Base-by-base conservation (phyloP, 495 filamentous ascomycete genomes). In the Parachaetomium inaequale region DNA sequence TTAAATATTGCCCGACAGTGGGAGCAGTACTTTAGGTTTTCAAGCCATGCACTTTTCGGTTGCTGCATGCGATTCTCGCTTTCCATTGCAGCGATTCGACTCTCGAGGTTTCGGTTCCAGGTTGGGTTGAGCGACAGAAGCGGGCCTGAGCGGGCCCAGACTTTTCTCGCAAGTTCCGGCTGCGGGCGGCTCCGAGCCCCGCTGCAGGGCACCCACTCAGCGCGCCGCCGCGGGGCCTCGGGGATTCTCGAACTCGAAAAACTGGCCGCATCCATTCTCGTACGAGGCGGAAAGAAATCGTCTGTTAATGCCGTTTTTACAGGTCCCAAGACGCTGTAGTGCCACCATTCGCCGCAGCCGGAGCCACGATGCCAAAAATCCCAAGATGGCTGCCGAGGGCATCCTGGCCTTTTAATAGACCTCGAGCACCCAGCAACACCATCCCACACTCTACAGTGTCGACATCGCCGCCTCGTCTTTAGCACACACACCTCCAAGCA, bases 251-350 rank as follows among this genome's bases (percentile, higher is more conserved):
- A 63, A 29, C 31, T 28, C 25, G 12, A 40, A 63, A n/a, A 42
- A 49, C 34, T 40, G 17, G 52, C 52, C 64, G 42, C 58, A 29
- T 46, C 55, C 21, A 34, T 45, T 62, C 69, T 71, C 69, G 69
- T 71, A 71, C 69, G 67, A 71, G 60, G 50, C 31, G 8, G 29
- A 25, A 64, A 52, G 42, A 61, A 67, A 71, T 69, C 59, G 67
- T 51, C 64, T 63, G 67, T 67, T 71, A 63, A 21, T 17, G 34
- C 21, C 51, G 23, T 45, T 32, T 34, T 51, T 15, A 26, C 59
- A 32, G 40, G 55, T 36, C 46, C 55, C 63, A 51, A 45, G 29
- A 31, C 56, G 42, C 54, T 29, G 57, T 42, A 58, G 60, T 63
- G 49, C 60, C 63, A 51, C 61, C 43, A 51, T 54, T 28, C 55